Conservation (phyloP, 495 filamentous ascomycete species). For the Evernia prunastri region DNA sequence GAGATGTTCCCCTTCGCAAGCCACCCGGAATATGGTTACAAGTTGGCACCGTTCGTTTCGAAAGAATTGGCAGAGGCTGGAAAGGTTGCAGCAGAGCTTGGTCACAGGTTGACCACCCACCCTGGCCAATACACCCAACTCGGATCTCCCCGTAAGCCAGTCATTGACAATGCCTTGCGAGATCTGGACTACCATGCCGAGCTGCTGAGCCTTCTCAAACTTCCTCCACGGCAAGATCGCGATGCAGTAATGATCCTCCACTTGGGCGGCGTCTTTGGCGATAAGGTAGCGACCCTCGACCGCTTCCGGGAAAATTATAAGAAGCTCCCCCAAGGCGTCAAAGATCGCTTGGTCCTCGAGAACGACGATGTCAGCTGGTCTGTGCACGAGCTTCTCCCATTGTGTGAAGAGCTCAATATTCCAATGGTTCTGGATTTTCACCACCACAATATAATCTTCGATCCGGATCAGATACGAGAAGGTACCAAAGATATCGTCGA, state of each 20-base stretch:
- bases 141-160: constrained; percentile 67
- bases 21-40: constrained; percentile 81
- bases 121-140: constrained; percentile 92
- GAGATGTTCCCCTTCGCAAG: constrained; percentile 98
- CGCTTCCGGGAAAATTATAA: constrained; percentile 78
- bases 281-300: constrained; percentile 74
- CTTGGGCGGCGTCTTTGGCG: constrained; percentile 87
- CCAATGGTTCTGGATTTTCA: constrained; percentile 91
- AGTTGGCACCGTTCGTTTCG: constrained; percentile 76
- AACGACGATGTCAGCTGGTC: constrained; percentile 91
- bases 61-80: constrained; percentile 72
- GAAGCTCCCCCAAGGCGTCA: constrained; percentile 56
- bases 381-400: constrained; percentile 83
- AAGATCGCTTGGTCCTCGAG: constrained; percentile 79
- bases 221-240: constrained; percentile 73
- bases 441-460: constrained; percentile 92
- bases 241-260: constrained; percentile 95
- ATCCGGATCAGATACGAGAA: constrained; percentile 63
- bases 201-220: constrained; percentile 66
- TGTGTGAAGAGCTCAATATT: constrained; percentile 90
- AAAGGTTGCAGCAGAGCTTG: constrained; percentile 67
- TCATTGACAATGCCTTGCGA: constrained; percentile 66
- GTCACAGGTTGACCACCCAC: constrained; percentile 83
- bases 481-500: constrained; percentile 75
- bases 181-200: constrained; percentile 91